Base-by-base conservation (phyloP, 2,329 filamentous ascomycete species). In the Penicillium sp. region DNA sequence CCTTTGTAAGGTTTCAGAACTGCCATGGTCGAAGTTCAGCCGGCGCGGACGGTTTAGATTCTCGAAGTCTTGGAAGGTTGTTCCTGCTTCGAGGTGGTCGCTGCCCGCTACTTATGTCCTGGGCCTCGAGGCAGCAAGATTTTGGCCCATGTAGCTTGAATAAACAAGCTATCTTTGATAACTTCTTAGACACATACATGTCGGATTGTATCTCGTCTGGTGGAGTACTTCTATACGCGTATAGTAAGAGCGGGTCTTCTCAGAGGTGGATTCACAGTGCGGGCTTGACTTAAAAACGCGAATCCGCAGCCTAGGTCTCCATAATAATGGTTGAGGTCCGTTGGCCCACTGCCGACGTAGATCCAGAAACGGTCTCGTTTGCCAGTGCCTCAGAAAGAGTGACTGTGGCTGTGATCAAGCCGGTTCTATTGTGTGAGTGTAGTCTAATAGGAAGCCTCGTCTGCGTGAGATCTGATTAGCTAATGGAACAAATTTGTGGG, bases 1-100 rank as follows among this genome's bases (percentile, higher is more conserved):
- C 55, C 24, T 16, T 33, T 47, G 7, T 31, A 49, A 14, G 55
- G 55, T 22, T 58, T 41, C 9, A 58, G 33, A 7, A 53, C 44
- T 10, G 49, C 24, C 55, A 58, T 58, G 36, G n/a, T 47, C 10
- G n/a, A 19, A 13, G 18, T 33, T 3, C 2, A 35, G 11, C 13
- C 2, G 11, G 27, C 33, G 10, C 16, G 31, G 7, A 31, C 6
- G 31, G 7, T 31, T 6, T 31, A 31, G 31, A 31, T 2, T 31
- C 31, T 31, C 31, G 7, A 1, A n/a, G 5, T 16, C 19, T 27
- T 19, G 41, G 27, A 10, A 27, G 2, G 19, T 46, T 31, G 24
- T 4, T 31, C 9, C 43, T n/a, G 16, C n/a, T 1, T 47, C 24
- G 2, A 19, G 18, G 27, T n/a, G 44, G 31, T 10, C 44, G 2